A percentile compares a stretch with the other conserved stretches of the same genome.
Evolutionary conservation across 2,329 filamentous ascomycete genomes (phyloP).

Genomic region (Chalara sp.): DNA sequence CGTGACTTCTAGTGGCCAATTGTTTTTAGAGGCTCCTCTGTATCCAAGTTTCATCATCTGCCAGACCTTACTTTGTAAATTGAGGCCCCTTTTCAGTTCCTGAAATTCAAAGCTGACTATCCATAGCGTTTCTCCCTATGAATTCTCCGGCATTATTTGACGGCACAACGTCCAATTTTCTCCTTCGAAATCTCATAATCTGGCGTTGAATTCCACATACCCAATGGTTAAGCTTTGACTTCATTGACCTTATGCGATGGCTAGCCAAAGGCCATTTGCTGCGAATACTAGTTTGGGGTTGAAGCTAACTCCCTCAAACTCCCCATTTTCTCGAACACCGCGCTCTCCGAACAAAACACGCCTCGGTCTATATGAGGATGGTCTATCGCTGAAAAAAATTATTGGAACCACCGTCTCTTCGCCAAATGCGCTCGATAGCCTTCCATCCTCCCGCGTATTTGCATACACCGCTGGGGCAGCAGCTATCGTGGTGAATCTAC

Average conservation of each 20-base stretch:
- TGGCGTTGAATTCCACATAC: background rate
- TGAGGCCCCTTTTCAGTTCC: no score
- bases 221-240: background rate
- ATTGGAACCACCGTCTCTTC: constrained; percentile 85
- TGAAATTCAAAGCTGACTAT: no score
- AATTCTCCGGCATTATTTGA: no score
- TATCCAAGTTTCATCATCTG: no score
- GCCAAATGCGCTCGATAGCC: constrained; percentile 79
- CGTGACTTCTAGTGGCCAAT: no score
- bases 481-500: constrained; percentile 80
- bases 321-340: constrained; percentile 58
- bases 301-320: constrained; percentile 70
- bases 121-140: no score
- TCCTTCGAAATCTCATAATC: background rate
- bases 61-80: no score
- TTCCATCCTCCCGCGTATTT: constrained; percentile 63
- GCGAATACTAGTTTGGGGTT: constrained; percentile 32
- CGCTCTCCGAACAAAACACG: constrained; percentile 52
- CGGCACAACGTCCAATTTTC: background rate
- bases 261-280: constrained; percentile 23
- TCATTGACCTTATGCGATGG: background rate
- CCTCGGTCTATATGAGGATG: constrained; percentile 40
- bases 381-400: constrained; percentile 72
- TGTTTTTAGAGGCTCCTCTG: no score
- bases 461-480: constrained; percentile 90